Base-by-base conservation (phyloP, 345 rosid species). In the Rhizophora apiculata region DNA sequence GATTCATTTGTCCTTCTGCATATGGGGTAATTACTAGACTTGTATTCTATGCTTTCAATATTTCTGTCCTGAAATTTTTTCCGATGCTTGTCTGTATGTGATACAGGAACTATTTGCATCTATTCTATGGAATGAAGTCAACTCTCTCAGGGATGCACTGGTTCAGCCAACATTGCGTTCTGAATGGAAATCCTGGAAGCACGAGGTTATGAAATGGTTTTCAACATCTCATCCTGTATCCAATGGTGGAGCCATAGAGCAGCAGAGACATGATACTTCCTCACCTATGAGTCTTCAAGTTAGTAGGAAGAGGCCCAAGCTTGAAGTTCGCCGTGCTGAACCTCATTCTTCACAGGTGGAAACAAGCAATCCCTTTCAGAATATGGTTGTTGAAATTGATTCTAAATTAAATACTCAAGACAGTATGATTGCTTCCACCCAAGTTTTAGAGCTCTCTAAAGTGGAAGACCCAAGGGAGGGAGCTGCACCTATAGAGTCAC, bases 131-230 rank as follows among this genome's bases (percentile, higher is more conserved):
- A 85, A 85, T 72, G 87, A 88, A 85, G 89, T 96, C 16, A 89
- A 86, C 58, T 85, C 90, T 62, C 83, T 83, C 30, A 60, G 84
- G 85, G 91, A 84, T 80, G 85, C 85, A 69, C 84, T 85, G 6
- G 74, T 83, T 76, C 94, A 85, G 75, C 76, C 87, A 60, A 82
- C 85, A 67, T 70, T 96, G 62, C 86, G 88, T 67, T 86, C 97
- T 51, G 97, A 92, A 77, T 89, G 99, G 98, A 92, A 85, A 90
- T 88, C 97, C 43, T 96, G 99, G 98, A 96, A 96, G 85, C 96
- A 89, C 56, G 99, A 96, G 67, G 82, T 87, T 36, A 86, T 84
- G 73, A 96, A 88, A 82, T 86, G 83, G 93, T 92, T 96, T 75
- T 85, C 91, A 7, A 81, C 78, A 30, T 85, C 98, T 67, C 84